Evolutionary conservation across 345 rosid genomes (phyloP).

Genomic region (Dipteronia dyeriana): DNA sequence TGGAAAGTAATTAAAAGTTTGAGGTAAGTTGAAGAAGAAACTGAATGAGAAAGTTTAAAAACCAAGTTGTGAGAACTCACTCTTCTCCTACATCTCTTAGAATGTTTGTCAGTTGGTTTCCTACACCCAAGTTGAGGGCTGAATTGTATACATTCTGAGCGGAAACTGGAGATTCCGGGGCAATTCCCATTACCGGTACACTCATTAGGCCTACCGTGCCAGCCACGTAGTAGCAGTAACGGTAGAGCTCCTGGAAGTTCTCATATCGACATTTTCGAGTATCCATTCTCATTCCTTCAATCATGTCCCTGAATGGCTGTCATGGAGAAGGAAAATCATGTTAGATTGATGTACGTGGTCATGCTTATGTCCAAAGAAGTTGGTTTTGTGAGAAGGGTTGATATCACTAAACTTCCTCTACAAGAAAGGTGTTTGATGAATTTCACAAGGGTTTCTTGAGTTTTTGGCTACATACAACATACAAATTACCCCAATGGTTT

Average conservation of each 20-base stretch:
- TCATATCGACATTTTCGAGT: conserved; percentile 41
- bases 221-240: conserved; percentile 58
- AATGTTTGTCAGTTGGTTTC: conserved; percentile 63
- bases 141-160: conserved; percentile 39
- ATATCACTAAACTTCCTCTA: too few relatives aligned
- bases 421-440: too few relatives aligned
- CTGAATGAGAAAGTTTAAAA: background rate
- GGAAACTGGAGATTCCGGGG: conserved; percentile 39
- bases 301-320: conserved; percentile 68
- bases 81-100: conserved; percentile 70
- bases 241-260: conserved; percentile 55
- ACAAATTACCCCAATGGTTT: too few relatives aligned
- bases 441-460: too few relatives aligned
- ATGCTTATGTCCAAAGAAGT: background rate
- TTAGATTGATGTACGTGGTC: background rate
- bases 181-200: conserved; percentile 68
- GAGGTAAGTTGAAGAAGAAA: background rate
- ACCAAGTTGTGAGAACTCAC: conserved; percentile 31
- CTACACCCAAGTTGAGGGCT: conserved; percentile 56
- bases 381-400: too few relatives aligned
- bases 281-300: conserved; percentile 71
- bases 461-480: too few relatives aligned
- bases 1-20: background rate
- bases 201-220: conserved; percentile 63
- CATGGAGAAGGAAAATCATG: background rate